phyloP scores from a whole-genome alignment of 129 eudicot genomes.

The sunflower (Helianthus annuus) region DNA sequence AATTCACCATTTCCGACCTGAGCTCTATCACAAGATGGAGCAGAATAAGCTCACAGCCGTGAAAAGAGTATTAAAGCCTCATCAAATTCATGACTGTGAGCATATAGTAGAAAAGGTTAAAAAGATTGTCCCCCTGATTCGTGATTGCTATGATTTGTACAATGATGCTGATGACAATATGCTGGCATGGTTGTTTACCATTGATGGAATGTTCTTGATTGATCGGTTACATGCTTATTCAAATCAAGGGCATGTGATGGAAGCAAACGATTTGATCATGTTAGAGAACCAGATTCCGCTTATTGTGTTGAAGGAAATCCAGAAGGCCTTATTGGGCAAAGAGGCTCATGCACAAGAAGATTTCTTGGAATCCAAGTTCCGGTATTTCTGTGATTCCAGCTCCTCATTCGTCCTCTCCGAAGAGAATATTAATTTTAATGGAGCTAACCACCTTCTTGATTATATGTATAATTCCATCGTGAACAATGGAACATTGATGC shows the following conservation, averaged over 20 bases:
- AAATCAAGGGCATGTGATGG: neutral
- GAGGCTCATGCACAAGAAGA: neutral
- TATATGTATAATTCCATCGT: conserved; percentile 33
- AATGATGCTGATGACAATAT: conserved; percentile 26
- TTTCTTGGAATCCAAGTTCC: conserved; percentile 17
- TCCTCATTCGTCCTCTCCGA: conserved; percentile 11
- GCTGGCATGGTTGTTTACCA: conserved; percentile 41
- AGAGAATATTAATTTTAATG: neutral
- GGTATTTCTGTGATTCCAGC: conserved; percentile 14
- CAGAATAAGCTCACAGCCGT: conserved; percentile 33
- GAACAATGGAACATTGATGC: conserved; percentile 5
- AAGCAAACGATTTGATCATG: conserved; percentile 38
- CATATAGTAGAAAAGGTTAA: conserved; percentile 26
- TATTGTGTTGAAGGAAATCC: conserved; percentile 31
- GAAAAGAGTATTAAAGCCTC: conserved; percentile 17
- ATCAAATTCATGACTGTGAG: conserved; percentile 6
- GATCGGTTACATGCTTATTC: conserved; percentile 19
- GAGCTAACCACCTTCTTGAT: conserved; percentile 18
- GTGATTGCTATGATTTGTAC: conserved; percentile 32
- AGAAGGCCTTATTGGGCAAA: conserved; percentile 4
- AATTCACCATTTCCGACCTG: conserved; percentile 39
- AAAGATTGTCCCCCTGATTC: conserved; percentile 15
- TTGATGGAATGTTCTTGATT: conserved; percentile 40
- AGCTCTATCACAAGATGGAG: conserved; percentile 33
- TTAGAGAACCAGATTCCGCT: conserved; percentile 50